Conservation (phyloP, 139 green algal species). For the Choricystis sp. region DNA sequence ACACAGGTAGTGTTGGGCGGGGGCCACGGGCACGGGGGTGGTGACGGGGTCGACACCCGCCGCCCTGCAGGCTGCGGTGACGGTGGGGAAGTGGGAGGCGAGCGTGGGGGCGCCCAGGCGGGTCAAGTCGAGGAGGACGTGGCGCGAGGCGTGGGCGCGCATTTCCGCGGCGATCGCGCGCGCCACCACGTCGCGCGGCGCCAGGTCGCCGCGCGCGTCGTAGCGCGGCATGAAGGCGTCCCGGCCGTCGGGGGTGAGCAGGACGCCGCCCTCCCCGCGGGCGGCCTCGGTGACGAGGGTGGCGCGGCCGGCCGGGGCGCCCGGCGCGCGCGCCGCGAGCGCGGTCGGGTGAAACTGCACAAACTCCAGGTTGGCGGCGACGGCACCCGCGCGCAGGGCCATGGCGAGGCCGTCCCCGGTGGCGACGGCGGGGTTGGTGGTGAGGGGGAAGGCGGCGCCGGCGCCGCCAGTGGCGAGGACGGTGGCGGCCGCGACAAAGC, state of each 20-base stretch:
- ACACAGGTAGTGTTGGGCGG: constrained; percentile 95
- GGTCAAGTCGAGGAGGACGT: constrained; percentile 88
- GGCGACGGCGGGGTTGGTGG: constrained; percentile 88
- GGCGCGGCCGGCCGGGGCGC: constrained; percentile 21
- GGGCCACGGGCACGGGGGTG: constrained; percentile 86
- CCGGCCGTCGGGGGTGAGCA: constrained; percentile 70
- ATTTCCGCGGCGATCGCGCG: constrained; percentile 73
- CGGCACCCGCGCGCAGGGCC: constrained; percentile 62
- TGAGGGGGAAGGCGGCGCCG: constrained; percentile 88
- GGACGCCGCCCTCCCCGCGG: constrained; percentile 71
- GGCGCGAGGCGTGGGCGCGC: constrained; percentile 28
- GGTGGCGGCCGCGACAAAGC: constrained; percentile 57
- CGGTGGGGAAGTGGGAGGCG: constrained; percentile 87
- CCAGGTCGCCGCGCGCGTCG: constrained; percentile 80
- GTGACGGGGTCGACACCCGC: constrained; percentile 82
- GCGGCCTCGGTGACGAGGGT: constrained; percentile 96
- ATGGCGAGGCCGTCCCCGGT: constrained; percentile 96
- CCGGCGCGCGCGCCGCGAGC: constrained; percentile 14
- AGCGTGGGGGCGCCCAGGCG: constrained; percentile 51
- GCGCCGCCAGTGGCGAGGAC: constrained; percentile 83
- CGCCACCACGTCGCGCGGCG: constrained; percentile 87
- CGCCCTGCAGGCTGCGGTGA: constrained; percentile 46
- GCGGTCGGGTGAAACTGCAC: constrained; percentile 96
- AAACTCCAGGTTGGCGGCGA: constrained; percentile 94
- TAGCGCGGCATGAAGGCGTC: constrained; percentile 92